Base-by-base conservation (phyloP, 2,329 filamentous ascomycete genomes). In the Fusarium aywerte region DNA sequence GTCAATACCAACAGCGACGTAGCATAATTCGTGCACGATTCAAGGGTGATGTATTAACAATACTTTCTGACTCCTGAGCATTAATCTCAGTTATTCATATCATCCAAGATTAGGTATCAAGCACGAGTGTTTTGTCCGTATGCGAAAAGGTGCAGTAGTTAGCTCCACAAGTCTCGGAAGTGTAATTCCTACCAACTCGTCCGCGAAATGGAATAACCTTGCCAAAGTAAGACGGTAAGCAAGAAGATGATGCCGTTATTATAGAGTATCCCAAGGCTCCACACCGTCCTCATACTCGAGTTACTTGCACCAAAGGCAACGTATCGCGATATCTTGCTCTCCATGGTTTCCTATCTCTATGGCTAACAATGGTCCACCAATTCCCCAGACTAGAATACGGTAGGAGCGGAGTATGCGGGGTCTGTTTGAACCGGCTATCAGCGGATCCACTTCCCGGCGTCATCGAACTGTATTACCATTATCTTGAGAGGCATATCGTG, bases 361-460 rank as follows among this genome's bases (percentile, higher is more conserved):
- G 23, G 20, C 25, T 31, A 23, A 8, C 6, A 12, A 11, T 39
- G 29, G 44, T 32, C 54, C 47, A 53, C 55, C 29, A 50, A 39
- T 54, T 51, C 60, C 52, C 51, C 40, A 54, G 55, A 55, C 44
- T 31, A 42, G 15, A 42, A 20, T 38, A 60, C 54, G 38, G 43
- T 20, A 27, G 32, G 21, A 60, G 64, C 47, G 54, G 65, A 62
- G 65, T 36, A 49, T 67, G 66, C 47, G 66, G 68, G 58, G 65
- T 36, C 47, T 49, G 65, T 36, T 43, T 49, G 35, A 31, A 38
- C 31, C 62, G 57, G 68, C 44, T 69, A 71, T 69, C 65, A 65
- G 23, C 57, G 57, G 68, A 44, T 59, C 68, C 68, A 67, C 63
- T 36, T 23, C 25, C 40, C 44, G 25, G 52, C 33, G 39, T 59